Base-by-base conservation (phyloP, 768 basidiomycete species). In the Coprinellus aureogranulatus region DNA sequence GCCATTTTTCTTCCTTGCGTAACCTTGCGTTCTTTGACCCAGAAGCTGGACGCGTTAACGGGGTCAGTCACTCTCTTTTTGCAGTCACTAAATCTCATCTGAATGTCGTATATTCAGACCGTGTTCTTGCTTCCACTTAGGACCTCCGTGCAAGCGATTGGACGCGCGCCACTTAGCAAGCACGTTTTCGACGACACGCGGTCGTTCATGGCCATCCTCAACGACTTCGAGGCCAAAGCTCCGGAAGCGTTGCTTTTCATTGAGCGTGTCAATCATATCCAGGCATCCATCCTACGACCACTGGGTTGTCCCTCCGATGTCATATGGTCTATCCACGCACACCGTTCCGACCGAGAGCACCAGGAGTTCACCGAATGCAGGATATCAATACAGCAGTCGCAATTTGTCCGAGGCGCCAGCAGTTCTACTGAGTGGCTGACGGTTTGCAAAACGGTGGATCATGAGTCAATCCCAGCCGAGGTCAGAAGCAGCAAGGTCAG, bases 121-220 rank as follows among this genome's bases (percentile, higher is more conserved):
- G 53, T 81, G 12, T 81, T 82, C 61, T 66, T 76, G 2, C 68
- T 82, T 22, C 81, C 82, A 30, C 66, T 82, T 14, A 69, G 80
- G 27, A 68, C 65, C 12, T 10, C 51, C 22, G 44, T 55, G 0
- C 73, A 75, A n/a, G n/a, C 11, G 4, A 22, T 50, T 61, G 30
- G 64, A 53, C n/a, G 20, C 47, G 2, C 65, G 67, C 27, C 48
- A 20, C 28, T 49, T 14, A 34, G 34, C 48, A 28, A n/a, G 8
- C 10, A 56, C 56, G 3, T 62, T 74, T 16, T 68, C 64, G 31
- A 60, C 44, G 6, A 61, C 8, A 34, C 65, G 0, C 51, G 55
- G 4, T 52, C 63, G 14, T 59, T 77, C 23, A 22, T 58, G 14
- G 34, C 14, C 14, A 14, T 34, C 8, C 34, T 34, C 34, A 14